Conservation (phyloP, 306 rosid species). For the Vigna reflexopilosa region DNA sequence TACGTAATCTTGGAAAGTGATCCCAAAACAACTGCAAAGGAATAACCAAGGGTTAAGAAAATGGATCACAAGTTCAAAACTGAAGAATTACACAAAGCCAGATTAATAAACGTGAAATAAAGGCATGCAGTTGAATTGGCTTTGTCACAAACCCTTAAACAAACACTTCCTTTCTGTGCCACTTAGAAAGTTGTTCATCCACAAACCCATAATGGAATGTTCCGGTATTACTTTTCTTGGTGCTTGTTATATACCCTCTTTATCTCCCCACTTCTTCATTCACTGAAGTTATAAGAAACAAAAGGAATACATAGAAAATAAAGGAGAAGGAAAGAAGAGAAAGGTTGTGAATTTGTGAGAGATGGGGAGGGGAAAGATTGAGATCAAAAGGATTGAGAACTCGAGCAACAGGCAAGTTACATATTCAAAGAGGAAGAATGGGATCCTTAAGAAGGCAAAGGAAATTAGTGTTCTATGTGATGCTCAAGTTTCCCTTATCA, state of each 20-base stretch:
- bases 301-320: background rate
- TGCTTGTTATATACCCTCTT: constrained; percentile 15
- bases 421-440: constrained; percentile 83
- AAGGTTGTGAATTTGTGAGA: constrained; percentile 22
- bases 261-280: constrained; percentile 29
- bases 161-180: constrained; percentile 58
- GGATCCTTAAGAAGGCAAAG: constrained; percentile 82
- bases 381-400: constrained; percentile 94
- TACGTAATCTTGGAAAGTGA: background rate
- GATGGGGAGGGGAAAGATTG: constrained; percentile 97
- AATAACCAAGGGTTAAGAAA: constrained; percentile 60
- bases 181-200: constrained; percentile 68
- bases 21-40: background rate
- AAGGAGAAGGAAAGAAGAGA: background rate
- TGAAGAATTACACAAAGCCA: constrained; percentile 23
- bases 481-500: constrained; percentile 77
- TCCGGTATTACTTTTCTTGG: constrained; percentile 45
- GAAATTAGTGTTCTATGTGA: constrained; percentile 91
- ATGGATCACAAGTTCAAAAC: constrained; percentile 41
- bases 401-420: constrained; percentile 87
- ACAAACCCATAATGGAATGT: constrained; percentile 67
- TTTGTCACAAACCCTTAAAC: constrained; percentile 71
- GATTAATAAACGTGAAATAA: constrained; percentile 31
- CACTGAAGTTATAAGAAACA: constrained; percentile 30
- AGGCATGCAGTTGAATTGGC: constrained; percentile 60